Conservation (phyloP, 495 filamentous ascomycete species). For the Lindgomyces ingoldianus region DNA sequence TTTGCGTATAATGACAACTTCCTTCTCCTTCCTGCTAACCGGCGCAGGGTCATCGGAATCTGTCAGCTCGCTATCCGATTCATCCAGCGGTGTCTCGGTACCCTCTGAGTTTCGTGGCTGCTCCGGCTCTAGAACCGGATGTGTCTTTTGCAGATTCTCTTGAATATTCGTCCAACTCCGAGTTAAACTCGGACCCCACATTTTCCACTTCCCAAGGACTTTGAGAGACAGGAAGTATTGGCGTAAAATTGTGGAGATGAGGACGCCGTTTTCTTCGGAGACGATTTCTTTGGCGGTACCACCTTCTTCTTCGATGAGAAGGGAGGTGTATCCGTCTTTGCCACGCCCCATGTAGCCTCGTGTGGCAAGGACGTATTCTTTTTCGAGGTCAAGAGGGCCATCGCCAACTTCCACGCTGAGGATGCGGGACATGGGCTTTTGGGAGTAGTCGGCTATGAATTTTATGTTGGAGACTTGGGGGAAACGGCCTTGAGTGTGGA, state of each 20-base stretch:
- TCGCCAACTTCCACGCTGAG: slow-evolving; percentile 60
- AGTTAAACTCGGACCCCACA: slow-evolving; percentile 60
- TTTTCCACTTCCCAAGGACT: slow-evolving; percentile 72
- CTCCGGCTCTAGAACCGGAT: slow-evolving; percentile 44
- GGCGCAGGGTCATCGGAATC: slow-evolving; percentile 16
- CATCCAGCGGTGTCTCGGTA: not conserved
- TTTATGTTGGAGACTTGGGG: slow-evolving; percentile 81
- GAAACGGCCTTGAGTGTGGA: slow-evolving; percentile 52
- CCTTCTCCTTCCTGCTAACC: slow-evolving; percentile 38
- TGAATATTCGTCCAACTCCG: slow-evolving; percentile 66
- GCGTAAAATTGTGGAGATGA: slow-evolving; percentile 79
- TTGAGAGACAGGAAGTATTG: slow-evolving; percentile 88
- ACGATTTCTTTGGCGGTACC: slow-evolving; percentile 75
- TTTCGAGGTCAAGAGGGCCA: slow-evolving; percentile 54
- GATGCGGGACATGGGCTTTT: slow-evolving; percentile 62
- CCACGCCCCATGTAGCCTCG: slow-evolving; percentile 84
- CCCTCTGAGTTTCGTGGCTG: slow-evolving; percentile 35
- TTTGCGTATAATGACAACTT: slow-evolving; percentile 48
- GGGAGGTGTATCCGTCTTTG: slow-evolving; percentile 78
- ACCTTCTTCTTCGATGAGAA: slow-evolving; percentile 68
- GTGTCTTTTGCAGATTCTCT: slow-evolving; percentile 50
- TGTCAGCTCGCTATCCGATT: slow-evolving; percentile 21
- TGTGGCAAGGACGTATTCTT: slow-evolving; percentile 69
- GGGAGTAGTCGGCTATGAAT: slow-evolving; percentile 65
- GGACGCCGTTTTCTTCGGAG: slow-evolving; percentile 78